Base-by-base conservation (phyloP, 805 yeast genomes). In the Blastobotrys parvus region DNA sequence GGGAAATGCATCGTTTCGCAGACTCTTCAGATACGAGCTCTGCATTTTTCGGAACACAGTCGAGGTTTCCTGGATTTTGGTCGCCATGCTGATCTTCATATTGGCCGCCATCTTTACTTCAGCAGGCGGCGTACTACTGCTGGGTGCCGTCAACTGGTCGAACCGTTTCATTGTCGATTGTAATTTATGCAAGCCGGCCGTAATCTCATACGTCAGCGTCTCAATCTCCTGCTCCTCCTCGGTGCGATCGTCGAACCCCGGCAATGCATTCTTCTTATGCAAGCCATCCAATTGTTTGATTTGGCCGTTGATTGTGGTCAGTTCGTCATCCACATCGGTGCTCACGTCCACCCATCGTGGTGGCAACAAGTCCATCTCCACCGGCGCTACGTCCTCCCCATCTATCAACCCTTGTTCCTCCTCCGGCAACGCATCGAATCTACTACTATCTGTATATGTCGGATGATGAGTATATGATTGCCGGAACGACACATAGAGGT, bases 1-100 rank as follows among this genome's bases (percentile, higher is more conserved):
- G 17, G 46, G 60, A 3, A 69, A 79, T 38, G 84, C 92, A 57
- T 85, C 95, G 49, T 84, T 84, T 51, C 83, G 78, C 45, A 90
- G 68, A 51, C 82, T 84, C 58, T 85, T 82, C 57, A 92, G 79
- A 56, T 92, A 92, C 50, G 82, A 80, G 56, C 90, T 86, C 60
- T 92, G 99, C 54, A 92, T 66, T 57, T 85, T 83, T 41, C 97
- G 68, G 63, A 89, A 92, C 41, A 71, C 74, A 16, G 89, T 75
- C 33, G 94, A 82, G 36, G 76, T 67, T 34, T 77, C 79, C 60
- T 92, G 98, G 18, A 92, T 80, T 59, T 81, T 79, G 36, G 82
- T 69, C 2, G 98, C 98, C 60, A 89, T 78, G 38, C 78, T 79
- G 53, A 85, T 84, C 61, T 85, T 82, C 65, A 86, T 75, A 62